Percentiles rank a stretch among this genome's conserved stretches.
Conservation (phyloP, 2,329 filamentous ascomycete genomes). For the Didymella exigua region DNA sequence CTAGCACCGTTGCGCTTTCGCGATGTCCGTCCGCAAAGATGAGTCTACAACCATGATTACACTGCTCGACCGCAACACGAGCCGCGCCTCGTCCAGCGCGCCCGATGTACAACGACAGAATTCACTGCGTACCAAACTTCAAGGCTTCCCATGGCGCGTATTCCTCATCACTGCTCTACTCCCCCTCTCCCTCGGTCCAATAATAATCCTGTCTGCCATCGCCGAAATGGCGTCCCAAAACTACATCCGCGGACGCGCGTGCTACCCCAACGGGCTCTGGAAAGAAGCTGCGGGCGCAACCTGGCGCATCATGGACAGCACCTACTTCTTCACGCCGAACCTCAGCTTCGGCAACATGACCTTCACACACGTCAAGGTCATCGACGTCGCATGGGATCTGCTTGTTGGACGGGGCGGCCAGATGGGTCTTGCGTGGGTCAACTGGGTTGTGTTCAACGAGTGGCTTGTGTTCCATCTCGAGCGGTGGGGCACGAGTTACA, state of each 20-base stretch:
- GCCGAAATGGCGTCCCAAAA: conserved; percentile 36
- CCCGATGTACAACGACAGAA: neutral
- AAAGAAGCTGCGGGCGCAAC: conserved; percentile 35
- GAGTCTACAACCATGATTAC: neutral
- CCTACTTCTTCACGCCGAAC: conserved; percentile 44
- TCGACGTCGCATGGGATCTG: conserved; percentile 50
- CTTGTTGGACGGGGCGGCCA: conserved; percentile 45
- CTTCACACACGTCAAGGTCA: conserved; percentile 46
- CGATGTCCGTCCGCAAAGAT: neutral
- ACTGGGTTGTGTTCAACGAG: conserved; percentile 48
- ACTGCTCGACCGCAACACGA: neutral
- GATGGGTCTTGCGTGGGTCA: conserved; percentile 39
- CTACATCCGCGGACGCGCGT: conserved; percentile 35
- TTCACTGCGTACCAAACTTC: conserved; percentile 18
- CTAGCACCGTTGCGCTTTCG: neutral
- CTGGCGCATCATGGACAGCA: conserved; percentile 45
- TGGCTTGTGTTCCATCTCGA: conserved; percentile 47
- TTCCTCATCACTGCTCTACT: conserved; percentile 25
- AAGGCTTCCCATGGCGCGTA: conserved; percentile 31
- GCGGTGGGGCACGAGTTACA: conserved; percentile 37
- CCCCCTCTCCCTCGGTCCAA: conserved; percentile 31
- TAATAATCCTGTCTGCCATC: conserved; percentile 34
- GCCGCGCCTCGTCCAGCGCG: neutral
- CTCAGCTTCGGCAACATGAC: conserved; percentile 40
- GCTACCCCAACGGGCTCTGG: conserved; percentile 44